Evolutionary conservation across 139 green algal species (phyloP), one percentile per base, ranked within the genome.

Genomic region (Chlamydomonas asymmetrica): DNA sequence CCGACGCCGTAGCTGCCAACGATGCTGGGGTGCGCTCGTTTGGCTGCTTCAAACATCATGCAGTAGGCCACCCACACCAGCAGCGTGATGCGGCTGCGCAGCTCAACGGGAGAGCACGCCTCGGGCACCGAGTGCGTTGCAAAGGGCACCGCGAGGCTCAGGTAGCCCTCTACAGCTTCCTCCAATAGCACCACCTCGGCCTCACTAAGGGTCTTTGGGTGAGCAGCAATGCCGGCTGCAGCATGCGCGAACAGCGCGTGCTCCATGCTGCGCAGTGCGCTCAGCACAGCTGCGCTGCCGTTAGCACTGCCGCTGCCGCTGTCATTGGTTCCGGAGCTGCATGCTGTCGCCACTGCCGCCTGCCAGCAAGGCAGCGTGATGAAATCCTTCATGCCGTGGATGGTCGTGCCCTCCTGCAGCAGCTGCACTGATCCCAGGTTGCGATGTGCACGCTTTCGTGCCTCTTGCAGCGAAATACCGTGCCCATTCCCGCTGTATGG

Each of bases 31-130:
- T 82, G 74, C 52, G 59, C 35, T 41, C 31, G 23, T 7, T 4
- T 10, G 0, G 63, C 52, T 8, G 73, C 66, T 0, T 65, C 50
- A 34, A 80, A 61, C 13, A 48, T 61, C 0, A 85, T 37, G 81
- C 86, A 91, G 67, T 82, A 82, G 0, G 71, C 79, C 8, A 73
- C 52, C 83, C 83, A 91, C 52, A 61, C 59, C 40, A 88, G 69
- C 60, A 89, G 73, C 35, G 80, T 0, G 72, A 83, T 60, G 27
- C 83, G 74, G 78, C 80, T 85, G 75, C 75, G 80, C 18, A 86
- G 80, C 61, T 89, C 86, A 37, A 77, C 74, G 3, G 45, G 59
- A 71, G 78, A 79, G 23, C 67, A 69, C 8, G 72, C 69, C 45
- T n/a, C 59, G 20, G 27, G 18, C 31, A 52, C 38, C 31, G 22